phyloP scores from a whole-genome alignment of 768 basidiomycete species.

The Termitomyces bulborhizus region DNA sequence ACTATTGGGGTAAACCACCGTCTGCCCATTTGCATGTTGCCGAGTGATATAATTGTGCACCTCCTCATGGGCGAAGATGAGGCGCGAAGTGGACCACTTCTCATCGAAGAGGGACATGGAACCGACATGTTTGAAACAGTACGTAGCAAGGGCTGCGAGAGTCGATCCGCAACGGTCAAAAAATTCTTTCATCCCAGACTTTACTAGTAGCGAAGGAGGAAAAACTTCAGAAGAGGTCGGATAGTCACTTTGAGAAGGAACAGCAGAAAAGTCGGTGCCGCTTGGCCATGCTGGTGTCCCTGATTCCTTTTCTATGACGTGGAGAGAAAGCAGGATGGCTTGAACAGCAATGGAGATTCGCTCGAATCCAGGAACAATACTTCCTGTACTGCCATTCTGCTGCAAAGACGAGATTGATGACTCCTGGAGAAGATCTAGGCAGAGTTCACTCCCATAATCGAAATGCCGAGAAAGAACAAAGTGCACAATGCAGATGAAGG shows the following conservation, averaged over 20 bases:
- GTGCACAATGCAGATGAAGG: conserved; percentile 74
- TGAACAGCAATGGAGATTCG: conserved; percentile 69
- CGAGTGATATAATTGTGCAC: conserved; percentile 61
- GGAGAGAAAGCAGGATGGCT: conserved; percentile 69
- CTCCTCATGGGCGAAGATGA: conserved; percentile 62
- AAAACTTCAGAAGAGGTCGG: conserved; percentile 62
- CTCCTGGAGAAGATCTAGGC: conserved; percentile 78
- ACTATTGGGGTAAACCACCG: conserved; percentile 60
- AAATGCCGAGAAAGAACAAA: conserved; percentile 80
- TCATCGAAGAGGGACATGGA: conserved; percentile 83
- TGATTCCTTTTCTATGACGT: conserved; percentile 67
- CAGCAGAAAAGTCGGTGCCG: conserved; percentile 55
- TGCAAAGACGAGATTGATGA: conserved; percentile 37
- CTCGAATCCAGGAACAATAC: conserved; percentile 55
- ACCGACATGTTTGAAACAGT: conserved; percentile 62
- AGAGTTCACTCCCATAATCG: conserved; percentile 79
- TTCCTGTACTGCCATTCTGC: conserved; percentile 33
- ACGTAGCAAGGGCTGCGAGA: conserved; percentile 47
- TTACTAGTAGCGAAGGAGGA: conserved; percentile 47
- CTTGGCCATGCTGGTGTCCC: conserved; percentile 75
- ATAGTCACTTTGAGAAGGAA: conserved; percentile 57
- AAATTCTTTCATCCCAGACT: conserved; percentile 67
- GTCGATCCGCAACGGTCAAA: conserved; percentile 57
- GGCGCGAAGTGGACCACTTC: conserved; percentile 63
- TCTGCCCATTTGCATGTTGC: conserved; percentile 55